A percentile compares a stretch with the other conserved stretches of the same genome.
These are phyloP conservation scores for Sugiyamaella grinbergsii DNA, from an alignment of 1,139 yeast species.

Conservation along the genomic window DNA sequence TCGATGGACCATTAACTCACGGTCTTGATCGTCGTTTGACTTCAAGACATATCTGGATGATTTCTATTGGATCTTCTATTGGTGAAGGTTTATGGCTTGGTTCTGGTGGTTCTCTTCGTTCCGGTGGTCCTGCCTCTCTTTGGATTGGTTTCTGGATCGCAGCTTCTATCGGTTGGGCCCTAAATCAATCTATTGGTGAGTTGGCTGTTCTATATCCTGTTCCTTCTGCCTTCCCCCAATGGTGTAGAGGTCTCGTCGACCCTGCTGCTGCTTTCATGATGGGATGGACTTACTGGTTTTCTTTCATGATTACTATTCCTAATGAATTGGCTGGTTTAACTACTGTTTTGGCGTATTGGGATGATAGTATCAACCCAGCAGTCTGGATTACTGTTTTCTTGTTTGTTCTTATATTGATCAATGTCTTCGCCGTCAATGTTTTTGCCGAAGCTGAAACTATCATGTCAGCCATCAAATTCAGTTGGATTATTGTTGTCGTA, in stretches of 20 bases:
- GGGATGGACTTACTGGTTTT: constrained; percentile 28
- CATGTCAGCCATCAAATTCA: constrained; percentile 55
- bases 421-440: constrained; percentile 43
- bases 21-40: constrained; percentile 25
- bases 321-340: constrained; percentile 59
- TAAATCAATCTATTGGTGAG: constrained; percentile 71
- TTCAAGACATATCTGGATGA: constrained; percentile 48
- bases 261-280: constrained; percentile 27
- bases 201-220: constrained; percentile 71
- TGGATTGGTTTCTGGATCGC: constrained; percentile 61
- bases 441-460: constrained; percentile 43
- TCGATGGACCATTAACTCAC: constrained; percentile 22
- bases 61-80: constrained; percentile 54
- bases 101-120: constrained; percentile 69
- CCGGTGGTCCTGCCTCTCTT: constrained; percentile 73
- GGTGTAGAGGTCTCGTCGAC: constrained; percentile 27
- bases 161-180: constrained; percentile 65
- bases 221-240: constrained; percentile 73
- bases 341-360: constrained; percentile 63
- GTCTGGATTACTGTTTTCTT: constrained; percentile 36
- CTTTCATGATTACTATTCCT: constrained; percentile 58
- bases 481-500: constrained; percentile 29
- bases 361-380: constrained; percentile 56
- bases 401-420: constrained; percentile 33
- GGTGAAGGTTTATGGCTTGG: constrained; percentile 51